Evolutionary conservation across 164 flowering plant species (phyloP).

Genomic region (Cinnamomum micranthum): DNA sequence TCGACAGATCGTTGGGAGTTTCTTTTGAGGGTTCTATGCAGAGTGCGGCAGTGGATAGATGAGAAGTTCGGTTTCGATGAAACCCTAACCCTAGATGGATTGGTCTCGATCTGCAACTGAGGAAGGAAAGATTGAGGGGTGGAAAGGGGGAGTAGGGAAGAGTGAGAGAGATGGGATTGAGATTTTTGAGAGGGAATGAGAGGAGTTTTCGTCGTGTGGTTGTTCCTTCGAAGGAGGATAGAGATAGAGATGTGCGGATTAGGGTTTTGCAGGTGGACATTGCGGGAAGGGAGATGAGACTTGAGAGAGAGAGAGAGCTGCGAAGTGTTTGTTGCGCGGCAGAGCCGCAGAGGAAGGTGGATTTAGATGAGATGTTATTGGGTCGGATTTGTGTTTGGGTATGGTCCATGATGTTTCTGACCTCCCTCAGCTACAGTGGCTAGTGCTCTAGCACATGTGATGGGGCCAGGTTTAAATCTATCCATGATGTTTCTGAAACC

Average conservation of each 20-base stretch:
- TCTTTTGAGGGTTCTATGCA: conserved; percentile 5
- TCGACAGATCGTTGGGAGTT: background rate
- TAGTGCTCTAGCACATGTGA: too few species aligned
- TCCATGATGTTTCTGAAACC: too few species aligned
- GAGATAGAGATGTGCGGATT: conserved; percentile 13
- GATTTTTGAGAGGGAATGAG: background rate
- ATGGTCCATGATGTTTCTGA: too few species aligned
- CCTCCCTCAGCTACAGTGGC: too few species aligned
- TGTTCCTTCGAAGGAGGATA: conserved; percentile 7
- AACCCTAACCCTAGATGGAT: background rate
- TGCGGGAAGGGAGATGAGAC: background rate
- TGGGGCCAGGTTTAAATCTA: too few species aligned
- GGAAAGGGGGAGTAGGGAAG: background rate
- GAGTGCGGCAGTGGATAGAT: conserved; percentile 7
- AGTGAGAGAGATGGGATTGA: background rate
- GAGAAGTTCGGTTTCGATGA: conserved; percentile 2
- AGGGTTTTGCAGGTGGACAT: conserved; percentile 27
- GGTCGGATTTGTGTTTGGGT: too few species aligned
- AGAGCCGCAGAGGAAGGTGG: too few species aligned
- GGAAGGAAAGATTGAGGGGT: too few species aligned
- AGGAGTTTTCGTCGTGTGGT: background rate
- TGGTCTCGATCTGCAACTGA: background rate
- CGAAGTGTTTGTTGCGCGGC: too few species aligned
- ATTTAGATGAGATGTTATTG: too few species aligned
- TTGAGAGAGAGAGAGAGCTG: background rate